Evolutionary conservation across 306 rosid genomes (phyloP).

Genomic region (Sphenostylis stenocarpa): DNA sequence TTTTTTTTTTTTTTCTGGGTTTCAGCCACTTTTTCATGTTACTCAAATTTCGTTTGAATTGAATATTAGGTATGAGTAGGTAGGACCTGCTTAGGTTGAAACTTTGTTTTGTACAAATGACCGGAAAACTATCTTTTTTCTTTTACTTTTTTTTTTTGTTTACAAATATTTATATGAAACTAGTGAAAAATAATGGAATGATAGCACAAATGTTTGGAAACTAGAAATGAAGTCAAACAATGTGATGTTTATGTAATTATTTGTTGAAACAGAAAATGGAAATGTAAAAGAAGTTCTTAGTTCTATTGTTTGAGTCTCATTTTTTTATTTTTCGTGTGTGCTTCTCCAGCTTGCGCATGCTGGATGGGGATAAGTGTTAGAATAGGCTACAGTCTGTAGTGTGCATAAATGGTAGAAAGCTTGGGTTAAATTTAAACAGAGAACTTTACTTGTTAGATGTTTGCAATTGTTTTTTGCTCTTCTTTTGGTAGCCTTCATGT

Average conservation of each 20-base stretch:
- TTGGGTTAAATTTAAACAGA: not conserved
- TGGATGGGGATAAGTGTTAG: not conserved
- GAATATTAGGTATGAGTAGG: not conserved
- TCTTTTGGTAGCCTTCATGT: not conserved
- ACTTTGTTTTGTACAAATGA: not conserved
- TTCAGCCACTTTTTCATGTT: not conserved
- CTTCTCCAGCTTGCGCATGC: not conserved
- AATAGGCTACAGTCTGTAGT: not conserved
- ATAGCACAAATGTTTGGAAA: not conserved
- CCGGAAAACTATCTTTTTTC: not conserved
- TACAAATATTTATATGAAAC: not conserved
- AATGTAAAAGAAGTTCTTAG: not conserved
- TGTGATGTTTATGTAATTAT: not conserved
- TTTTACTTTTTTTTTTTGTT: not conserved
- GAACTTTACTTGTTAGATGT: constrained; percentile 23
- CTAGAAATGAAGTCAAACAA: not conserved
- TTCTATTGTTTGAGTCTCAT: not conserved
- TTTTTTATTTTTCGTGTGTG: not conserved
- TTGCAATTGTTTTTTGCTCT: not conserved
- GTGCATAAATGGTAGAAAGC: not conserved
- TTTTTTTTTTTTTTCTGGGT: not conserved
- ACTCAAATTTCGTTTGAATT: not conserved
- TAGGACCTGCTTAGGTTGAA: not conserved
- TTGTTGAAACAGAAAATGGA: not conserved
- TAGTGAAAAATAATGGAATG: not conserved